Conservation (phyloP, 2,329 filamentous ascomycete genomes). For the Fusarium austroafricanum region DNA sequence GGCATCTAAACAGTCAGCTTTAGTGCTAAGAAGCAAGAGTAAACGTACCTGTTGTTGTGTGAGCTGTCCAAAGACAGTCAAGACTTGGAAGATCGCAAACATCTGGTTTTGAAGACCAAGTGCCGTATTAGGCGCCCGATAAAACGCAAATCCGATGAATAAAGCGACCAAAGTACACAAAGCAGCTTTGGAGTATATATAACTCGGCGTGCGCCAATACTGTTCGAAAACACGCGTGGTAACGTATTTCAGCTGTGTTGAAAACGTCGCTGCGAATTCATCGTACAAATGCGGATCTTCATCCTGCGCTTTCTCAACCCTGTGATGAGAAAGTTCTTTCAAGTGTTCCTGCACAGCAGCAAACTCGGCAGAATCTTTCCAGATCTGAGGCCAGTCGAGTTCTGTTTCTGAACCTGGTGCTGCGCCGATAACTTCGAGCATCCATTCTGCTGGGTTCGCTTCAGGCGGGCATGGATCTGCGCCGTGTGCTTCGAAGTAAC, state of each 20-base stretch:
- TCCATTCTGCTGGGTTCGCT: conserved; percentile 76
- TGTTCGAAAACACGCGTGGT: conserved; percentile 52
- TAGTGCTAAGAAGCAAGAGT: rapidly evolving
- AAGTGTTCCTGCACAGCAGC: conserved; percentile 50
- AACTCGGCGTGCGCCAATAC: conserved; percentile 61
- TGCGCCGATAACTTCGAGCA: conserved; percentile 61
- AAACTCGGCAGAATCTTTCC: conserved; percentile 51
- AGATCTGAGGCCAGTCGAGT: conserved; percentile 54
- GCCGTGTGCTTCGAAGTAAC: conserved; percentile 73
- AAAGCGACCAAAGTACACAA: conserved; percentile 37
- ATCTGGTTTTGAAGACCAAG: conserved; percentile 78
- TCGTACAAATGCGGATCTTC: conserved; percentile 42
- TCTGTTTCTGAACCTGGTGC: conserved; percentile 62
- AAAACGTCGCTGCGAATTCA: conserved; percentile 49
- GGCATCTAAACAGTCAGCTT: conserved; percentile 61
- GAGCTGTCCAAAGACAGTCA: conserved; percentile 73
- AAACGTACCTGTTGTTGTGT: conserved; percentile 62
- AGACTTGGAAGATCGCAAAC: conserved; percentile 74
- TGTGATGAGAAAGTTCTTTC: conserved; percentile 36
- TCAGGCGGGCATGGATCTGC: conserved; percentile 62
- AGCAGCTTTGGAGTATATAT: conserved; percentile 68
- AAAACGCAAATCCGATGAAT: conserved; percentile 73
- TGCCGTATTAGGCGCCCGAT: conserved; percentile 64
- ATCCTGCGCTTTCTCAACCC: not conserved
- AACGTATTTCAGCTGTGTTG: conserved; percentile 50